A percentile compares a stretch with the other conserved stretches of the same genome.
Evolutionary conservation across 441 rosid species (phyloP).

Genomic region (Populus tomentosa): DNA sequence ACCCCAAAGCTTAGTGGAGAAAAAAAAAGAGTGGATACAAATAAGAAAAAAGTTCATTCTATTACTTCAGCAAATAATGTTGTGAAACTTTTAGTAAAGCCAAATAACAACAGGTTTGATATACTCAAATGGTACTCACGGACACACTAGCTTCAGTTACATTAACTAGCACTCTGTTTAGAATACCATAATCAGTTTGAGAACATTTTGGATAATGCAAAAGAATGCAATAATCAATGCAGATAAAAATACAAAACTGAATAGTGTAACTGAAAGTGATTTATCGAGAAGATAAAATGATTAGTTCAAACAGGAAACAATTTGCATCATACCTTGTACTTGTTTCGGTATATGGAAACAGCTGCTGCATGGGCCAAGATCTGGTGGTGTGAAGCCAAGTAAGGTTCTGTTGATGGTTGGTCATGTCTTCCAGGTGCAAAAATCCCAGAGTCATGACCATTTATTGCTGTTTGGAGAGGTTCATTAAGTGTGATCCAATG

Average conservation of each 20-base stretch:
- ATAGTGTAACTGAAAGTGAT: neutral
- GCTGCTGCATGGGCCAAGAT: slow-evolving; percentile 83
- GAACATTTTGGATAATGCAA: no score
- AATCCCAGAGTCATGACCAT: slow-evolving; percentile 64
- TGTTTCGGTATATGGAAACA: slow-evolving; percentile 63
- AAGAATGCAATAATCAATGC: no score
- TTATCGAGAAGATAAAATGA: neutral
- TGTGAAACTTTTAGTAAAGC: neutral
- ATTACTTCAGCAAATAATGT: neutral
- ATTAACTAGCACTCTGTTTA: no score
- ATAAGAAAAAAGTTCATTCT: neutral
- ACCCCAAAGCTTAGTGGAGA: neutral
- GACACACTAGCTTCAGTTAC: no score
- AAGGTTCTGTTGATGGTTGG: slow-evolving; percentile 60
- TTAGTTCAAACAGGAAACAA: neutral
- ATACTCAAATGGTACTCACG: neutral
- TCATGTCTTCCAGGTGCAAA: slow-evolving; percentile 81
- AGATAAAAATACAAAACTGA: no score
- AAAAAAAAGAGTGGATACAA: neutral
- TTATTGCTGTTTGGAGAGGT: slow-evolving; percentile 83
- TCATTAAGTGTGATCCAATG: slow-evolving; percentile 86
- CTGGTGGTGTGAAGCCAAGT: slow-evolving; percentile 84
- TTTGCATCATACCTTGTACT: slow-evolving; percentile 54
- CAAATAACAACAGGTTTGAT: neutral
- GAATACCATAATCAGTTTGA: no score